Base-by-base conservation (phyloP, 148 eudicot species). In the Cornus suecica region DNA sequence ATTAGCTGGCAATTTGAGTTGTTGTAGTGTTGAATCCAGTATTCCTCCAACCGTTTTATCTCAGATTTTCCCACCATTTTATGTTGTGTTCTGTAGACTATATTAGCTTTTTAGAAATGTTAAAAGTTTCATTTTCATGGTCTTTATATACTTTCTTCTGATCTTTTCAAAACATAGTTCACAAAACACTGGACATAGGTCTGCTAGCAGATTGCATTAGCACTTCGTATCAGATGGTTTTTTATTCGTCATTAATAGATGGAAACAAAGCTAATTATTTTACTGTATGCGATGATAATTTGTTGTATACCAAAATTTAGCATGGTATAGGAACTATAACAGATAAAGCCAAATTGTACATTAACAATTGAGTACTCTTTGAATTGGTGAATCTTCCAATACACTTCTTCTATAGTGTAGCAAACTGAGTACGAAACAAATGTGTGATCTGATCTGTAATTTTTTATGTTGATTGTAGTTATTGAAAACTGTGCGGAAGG, bases 401-500 rank as follows among this genome's bases (percentile, higher is more conserved):
- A 37, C 9, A 37, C 42, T 37, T 22, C 27, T 29, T 71, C 27
- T 14, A 42, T 73, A 60, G 1, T 61, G 16, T 31, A 37, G 24
- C 26, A 25, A 51, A 54, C 31, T 13, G 27, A 60, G 54, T 34
- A 16, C 10, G 10, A 61, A 15, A 28, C 4, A 48, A 1, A 48
- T 11, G 42, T 37, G 42, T 37, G 42, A 52, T 14, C 58, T 14
- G 2, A 52, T 22, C 18, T 20, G 2, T 14, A 8, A 52, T 16
- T 18, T 10, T 63, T 15, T 52, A n/a, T 75, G 64, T 1, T 16
- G 24, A 58, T 76, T 27, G 70, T 84, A 93, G 98, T 84, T 93
- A 78, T 74, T 88, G 63, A 83, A 69, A 81, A 54, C 84, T 18
- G 80, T 91, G n/a, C 80, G 87, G 77, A 93, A 82, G 79, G 88